A percentile compares a stretch with the other conserved stretches of the same genome.
These are phyloP conservation scores for Trichosporon ovoides DNA, from an alignment of 1,284 basidiomycete genomes.

Conservation along the genomic window DNA sequence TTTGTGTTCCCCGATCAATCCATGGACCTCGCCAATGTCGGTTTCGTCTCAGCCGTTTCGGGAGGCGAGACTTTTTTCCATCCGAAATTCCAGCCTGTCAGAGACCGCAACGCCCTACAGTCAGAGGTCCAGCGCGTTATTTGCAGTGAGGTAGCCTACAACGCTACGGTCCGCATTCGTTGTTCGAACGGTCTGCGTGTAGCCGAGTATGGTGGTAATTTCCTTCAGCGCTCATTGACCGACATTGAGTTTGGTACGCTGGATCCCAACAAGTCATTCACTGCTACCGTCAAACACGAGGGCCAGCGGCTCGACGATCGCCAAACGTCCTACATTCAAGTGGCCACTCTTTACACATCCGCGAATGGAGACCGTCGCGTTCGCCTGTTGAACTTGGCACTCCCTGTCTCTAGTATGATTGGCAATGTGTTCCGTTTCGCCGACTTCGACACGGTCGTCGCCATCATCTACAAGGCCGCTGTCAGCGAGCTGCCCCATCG, in stretches of 20 bases:
- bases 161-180: constrained; percentile 74
- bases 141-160: constrained; percentile 70
- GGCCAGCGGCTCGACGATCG: constrained; percentile 62
- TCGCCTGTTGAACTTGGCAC: constrained; percentile 74
- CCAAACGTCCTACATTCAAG: constrained; percentile 76
- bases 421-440: constrained; percentile 89
- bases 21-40: constrained; percentile 84
- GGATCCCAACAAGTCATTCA: constrained; percentile 75
- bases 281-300: constrained; percentile 61
- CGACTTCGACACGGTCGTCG: constrained; percentile 80
- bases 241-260: constrained; percentile 77
- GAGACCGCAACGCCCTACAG: constrained; percentile 63
- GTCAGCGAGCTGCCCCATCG: constrained; percentile 62
- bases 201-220: constrained; percentile 71
- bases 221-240: constrained; percentile 66
- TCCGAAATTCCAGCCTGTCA: constrained; percentile 71
- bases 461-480: constrained; percentile 71
- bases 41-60: constrained; percentile 65
- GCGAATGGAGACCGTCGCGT: constrained; percentile 75
- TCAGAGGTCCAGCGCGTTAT: constrained; percentile 71
- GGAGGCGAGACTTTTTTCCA: constrained; percentile 95
- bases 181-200: constrained; percentile 79
- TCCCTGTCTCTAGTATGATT: constrained; percentile 75
- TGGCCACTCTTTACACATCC: constrained; percentile 86
- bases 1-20: constrained; percentile 79